Percentiles rank a stretch among this genome's conserved stretches.
These are phyloP conservation scores for Skeletonema potamos DNA, from an alignment of 108 stramenopile genomes.

Conservation along the genomic window DNA sequence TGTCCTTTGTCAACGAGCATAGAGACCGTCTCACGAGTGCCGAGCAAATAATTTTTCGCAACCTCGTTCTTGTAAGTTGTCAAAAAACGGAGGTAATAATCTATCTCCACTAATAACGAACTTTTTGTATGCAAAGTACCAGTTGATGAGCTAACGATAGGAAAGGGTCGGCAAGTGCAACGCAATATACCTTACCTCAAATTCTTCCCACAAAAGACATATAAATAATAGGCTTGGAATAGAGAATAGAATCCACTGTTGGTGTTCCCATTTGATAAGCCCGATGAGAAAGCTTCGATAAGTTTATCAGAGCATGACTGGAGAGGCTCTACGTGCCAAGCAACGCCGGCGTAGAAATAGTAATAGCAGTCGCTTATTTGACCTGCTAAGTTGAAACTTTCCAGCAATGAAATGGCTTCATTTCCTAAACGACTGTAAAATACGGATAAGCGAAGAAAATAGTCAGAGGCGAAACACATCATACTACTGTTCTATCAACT, in stretches of 20 bases:
- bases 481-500: neutral
- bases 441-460: neutral
- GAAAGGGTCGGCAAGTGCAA: neutral
- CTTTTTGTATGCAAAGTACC: neutral
- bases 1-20: constrained; percentile 2
- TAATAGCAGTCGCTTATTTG: neutral
- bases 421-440: neutral
- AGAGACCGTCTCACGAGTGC: neutral
- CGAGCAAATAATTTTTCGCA: neutral
- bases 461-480: neutral
- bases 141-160: neutral
- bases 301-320: neutral
- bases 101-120: constrained; percentile 1
- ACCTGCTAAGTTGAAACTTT: neutral
- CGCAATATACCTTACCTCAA: neutral
- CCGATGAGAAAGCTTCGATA: neutral
- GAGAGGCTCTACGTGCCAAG: neutral
- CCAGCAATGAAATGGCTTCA: neutral
- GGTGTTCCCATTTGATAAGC: neutral
- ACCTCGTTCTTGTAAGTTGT: neutral
- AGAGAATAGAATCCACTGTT: neutral
- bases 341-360: neutral
- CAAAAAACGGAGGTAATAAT: constrained; percentile 10
- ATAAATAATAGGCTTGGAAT: neutral
- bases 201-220: neutral